Base-by-base conservation (phyloP, 306 rosid genomes). In the Quercus parvula region DNA sequence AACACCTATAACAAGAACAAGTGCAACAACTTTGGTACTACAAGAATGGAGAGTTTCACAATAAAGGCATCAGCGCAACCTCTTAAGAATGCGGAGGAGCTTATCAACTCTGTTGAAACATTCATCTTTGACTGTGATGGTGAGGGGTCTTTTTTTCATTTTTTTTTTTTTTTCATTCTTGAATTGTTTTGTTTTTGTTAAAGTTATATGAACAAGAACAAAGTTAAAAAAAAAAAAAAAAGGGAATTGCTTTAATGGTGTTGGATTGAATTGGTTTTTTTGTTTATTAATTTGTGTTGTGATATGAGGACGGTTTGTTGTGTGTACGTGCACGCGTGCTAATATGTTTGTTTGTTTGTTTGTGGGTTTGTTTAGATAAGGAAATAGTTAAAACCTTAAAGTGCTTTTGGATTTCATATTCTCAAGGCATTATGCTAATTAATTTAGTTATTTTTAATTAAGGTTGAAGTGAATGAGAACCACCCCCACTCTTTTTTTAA, bases 111-210 rank as follows among this genome's bases (percentile, higher is more conserved):
- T 2, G 99, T 96, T 7, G 89, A 93, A 87, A 96, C 99, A 0
- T 96, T 96, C 82, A 91, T 96, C 83, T 96, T 93, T 79, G 99
- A 96, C 38, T 96, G 98, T 75, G 99, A 96, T 44, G 99, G 99
- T 93, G 68, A 75, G 79, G 80, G 24, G 57, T 61, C n/a, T 2
- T 41, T 4, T 31, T 11, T 41, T 4, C 24, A 11, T 4, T 72
- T 41, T 30, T 31, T 35, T 30, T 30, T 31, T 35, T 6, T 35
- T 55, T 61, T 68, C 2, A n/a, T 17, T 64, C 27, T 14, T 27
- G 58, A 18, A 35, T 46, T 77, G 46, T 61, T 61, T 13, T 15
- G 1, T 31, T 51, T 44, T 31, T 27, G 22, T 18, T 18, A 6
- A 63, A 63, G 28, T 12, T 27, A 59, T 24, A 24, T 59, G 25